A percentile compares a stretch with the other conserved stretches of the same genome.
These are phyloP conservation scores for Yamadazyma phyllophila DNA, from an alignment of 805 yeast species.

Conservation along the genomic window DNA sequence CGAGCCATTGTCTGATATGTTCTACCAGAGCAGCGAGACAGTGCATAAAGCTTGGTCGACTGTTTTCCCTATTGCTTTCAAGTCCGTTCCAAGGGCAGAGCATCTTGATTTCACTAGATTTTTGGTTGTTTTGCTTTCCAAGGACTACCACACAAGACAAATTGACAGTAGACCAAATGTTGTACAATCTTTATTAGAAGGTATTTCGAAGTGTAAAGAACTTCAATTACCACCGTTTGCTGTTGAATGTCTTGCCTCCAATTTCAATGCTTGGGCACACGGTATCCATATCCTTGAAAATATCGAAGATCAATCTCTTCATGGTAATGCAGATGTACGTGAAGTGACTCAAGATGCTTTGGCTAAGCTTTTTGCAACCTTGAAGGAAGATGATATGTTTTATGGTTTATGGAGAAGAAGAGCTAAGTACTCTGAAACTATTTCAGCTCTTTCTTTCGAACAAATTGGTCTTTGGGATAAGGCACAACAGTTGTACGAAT, in stretches of 20 bases:
- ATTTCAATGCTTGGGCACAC: constrained; percentile 89
- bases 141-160: constrained; percentile 92
- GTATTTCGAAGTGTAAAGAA: constrained; percentile 69
- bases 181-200: constrained; percentile 78
- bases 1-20: constrained; percentile 72
- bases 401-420: constrained; percentile 97
- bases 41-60: constrained; percentile 82
- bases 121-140: constrained; percentile 73
- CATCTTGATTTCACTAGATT: constrained; percentile 81
- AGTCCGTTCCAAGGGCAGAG: constrained; percentile 73
- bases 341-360: constrained; percentile 90
- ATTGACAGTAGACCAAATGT: constrained; percentile 84
- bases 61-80: constrained; percentile 77
- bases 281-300: constrained; percentile 82
- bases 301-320: constrained; percentile 52
- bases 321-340: constrained; percentile 69
- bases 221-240: constrained; percentile 91
- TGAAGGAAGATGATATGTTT: constrained; percentile 95
- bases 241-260: constrained; percentile 80
- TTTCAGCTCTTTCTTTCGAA: constrained; percentile 88
- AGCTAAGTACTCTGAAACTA: constrained; percentile 91
- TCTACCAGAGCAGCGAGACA: constrained; percentile 76
- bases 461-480: constrained; percentile 94
- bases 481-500: constrained; percentile 90
- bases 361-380: constrained; percentile 79